Conservation (phyloP, 257 asterid species). For the Fraxinus anomala region DNA sequence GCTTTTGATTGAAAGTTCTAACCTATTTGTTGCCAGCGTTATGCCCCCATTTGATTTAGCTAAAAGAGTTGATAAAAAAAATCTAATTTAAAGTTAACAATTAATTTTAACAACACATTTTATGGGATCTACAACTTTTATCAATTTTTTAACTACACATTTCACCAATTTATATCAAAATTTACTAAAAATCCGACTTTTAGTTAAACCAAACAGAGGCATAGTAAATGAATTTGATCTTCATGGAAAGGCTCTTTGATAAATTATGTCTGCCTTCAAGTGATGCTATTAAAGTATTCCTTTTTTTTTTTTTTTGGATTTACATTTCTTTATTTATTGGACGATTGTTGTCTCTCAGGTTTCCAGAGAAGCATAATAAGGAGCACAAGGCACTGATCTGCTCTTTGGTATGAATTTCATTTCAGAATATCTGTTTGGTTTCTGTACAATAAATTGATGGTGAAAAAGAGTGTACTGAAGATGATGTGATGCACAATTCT, state of each 20-base stretch:
- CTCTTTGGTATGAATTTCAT: background rate
- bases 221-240: no score
- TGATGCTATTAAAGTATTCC: background rate
- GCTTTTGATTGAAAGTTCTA: background rate
- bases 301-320: background rate
- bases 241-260: background rate
- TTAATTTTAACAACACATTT: no score
- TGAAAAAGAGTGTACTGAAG: background rate
- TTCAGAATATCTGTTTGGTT: background rate
- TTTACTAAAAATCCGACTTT: no score
- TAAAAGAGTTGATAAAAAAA: no score
- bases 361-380: background rate
- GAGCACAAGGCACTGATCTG: background rate
- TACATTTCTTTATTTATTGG: background rate
- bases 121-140: no score
- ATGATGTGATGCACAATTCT: background rate
- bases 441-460: constrained; percentile 4
- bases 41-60: no score
- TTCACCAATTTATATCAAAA: no score
- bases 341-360: background rate
- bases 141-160: no score
- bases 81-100: no score
- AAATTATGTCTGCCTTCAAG: no score
- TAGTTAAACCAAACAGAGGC: no score
- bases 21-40: no score